A percentile compares a stretch with the other conserved stretches of the same genome.
These are phyloP conservation scores for Starmerella vitae DNA, from an alignment of 805 yeast genomes.

Conservation along the genomic window DNA sequence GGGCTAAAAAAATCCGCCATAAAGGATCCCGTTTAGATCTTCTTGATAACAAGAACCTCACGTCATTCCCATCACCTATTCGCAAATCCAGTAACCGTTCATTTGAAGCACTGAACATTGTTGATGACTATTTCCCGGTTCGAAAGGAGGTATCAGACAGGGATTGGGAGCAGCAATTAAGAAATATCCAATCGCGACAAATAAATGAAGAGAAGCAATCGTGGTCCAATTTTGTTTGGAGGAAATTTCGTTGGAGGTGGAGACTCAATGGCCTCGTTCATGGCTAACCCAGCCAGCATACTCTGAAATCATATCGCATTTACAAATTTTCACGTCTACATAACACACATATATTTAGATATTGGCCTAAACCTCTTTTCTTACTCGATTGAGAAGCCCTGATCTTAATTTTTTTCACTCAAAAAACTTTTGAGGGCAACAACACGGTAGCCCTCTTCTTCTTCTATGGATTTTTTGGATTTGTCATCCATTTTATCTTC, in stretches of 20 bases:
- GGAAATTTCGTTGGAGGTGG: conserved; percentile 41
- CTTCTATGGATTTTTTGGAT: no score
- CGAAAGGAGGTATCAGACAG: neutral
- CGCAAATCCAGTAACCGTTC: neutral
- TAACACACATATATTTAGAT: no score
- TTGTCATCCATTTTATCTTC: no score
- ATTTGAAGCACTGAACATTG: conserved; percentile 13
- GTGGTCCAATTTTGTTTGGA: conserved; percentile 22
- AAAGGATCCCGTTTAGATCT: conserved; percentile 30
- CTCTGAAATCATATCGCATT: no score
- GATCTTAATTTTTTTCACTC: no score
- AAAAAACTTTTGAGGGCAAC: no score
- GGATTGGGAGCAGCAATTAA: neutral
- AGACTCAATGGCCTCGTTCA: conserved; percentile 34
- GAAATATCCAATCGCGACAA: neutral
- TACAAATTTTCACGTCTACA: no score
- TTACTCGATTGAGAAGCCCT: no score
- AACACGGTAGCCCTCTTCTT: no score
- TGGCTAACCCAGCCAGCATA: no score
- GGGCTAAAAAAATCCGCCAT: conserved; percentile 7
- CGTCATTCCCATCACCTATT: conserved; percentile 26
- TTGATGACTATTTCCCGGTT: conserved; percentile 25
- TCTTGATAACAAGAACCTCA: conserved; percentile 28
- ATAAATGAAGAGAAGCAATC: conserved; percentile 2
- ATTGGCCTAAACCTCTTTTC: no score